A percentile compares a stretch with the other conserved stretches of the same genome.
Conservation (phyloP, 2,329 filamentous ascomycete species). For the Chalaropsis ovoidea region DNA sequence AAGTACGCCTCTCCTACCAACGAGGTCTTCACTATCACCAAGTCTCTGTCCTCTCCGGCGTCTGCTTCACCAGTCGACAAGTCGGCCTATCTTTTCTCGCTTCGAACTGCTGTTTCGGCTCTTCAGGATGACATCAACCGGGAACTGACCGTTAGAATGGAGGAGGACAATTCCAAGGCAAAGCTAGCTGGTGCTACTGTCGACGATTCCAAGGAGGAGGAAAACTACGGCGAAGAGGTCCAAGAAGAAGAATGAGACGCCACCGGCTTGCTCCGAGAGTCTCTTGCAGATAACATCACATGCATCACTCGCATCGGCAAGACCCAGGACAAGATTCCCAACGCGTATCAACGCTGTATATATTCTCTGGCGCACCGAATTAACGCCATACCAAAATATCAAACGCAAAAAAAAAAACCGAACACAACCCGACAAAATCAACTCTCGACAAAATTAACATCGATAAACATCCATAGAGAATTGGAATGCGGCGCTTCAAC, state of each 20-base stretch:
- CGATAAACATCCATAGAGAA: neutral
- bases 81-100: conserved; percentile 47
- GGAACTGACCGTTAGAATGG: conserved; percentile 65
- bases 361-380: neutral
- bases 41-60: conserved; percentile 32
- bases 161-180: conserved; percentile 50
- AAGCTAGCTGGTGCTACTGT: conserved; percentile 30
- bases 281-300: neutral
- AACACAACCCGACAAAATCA: conserved; percentile 4
- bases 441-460: neutral
- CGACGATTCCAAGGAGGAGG: conserved; percentile 54
- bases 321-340: neutral
- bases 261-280: neutral
- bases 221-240: conserved; percentile 78
- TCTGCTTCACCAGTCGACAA: conserved; percentile 40
- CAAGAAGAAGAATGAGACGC: conserved; percentile 49
- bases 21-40: conserved; percentile 38
- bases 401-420: conserved; percentile 15
- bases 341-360: neutral
- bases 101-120: conserved; percentile 46
- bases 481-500: neutral
- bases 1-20: conserved; percentile 45
- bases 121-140: conserved; percentile 60
- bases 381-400: conserved; percentile 15
- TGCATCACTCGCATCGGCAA: neutral